These are phyloP conservation scores for Hypoxylon intermedium DNA, from an alignment of 495 filamentous ascomycete genomes.

Conservation along the genomic window DNA sequence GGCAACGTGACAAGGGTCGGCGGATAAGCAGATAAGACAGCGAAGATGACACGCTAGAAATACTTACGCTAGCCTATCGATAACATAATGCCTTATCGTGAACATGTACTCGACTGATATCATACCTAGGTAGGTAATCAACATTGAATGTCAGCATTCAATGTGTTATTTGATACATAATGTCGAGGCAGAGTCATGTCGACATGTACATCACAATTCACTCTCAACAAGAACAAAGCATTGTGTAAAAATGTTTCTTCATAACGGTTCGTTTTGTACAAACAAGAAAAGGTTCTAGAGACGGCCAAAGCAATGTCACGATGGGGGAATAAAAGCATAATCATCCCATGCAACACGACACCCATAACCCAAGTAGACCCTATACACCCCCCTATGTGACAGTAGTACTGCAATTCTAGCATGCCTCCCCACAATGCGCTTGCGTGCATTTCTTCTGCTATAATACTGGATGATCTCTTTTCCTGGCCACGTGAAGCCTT, in stretches of 20 bases:
- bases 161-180: not conserved
- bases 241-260: slow-evolving; percentile 23
- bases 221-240: not conserved
- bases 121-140: too few species aligned
- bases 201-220: not conserved
- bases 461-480: slow-evolving; percentile 13
- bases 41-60: slow-evolving; percentile 36
- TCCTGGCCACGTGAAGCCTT: slow-evolving; percentile 5
- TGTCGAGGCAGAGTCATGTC: not conserved
- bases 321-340: slow-evolving; percentile 32
- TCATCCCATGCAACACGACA: slow-evolving; percentile 38
- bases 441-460: slow-evolving; percentile 30
- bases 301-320: slow-evolving; percentile 33
- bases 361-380: slow-evolving; percentile 42
- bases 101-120: too few species aligned
- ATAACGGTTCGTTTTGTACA: slow-evolving; percentile 43
- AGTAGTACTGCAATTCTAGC: slow-evolving; percentile 35
- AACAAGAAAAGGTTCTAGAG: slow-evolving; percentile 34
- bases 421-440: slow-evolving; percentile 44
- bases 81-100: too few species aligned
- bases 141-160: too few species aligned
- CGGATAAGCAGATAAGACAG: not conserved
- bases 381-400: slow-evolving; percentile 37
- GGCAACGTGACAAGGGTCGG: slow-evolving; percentile 6
- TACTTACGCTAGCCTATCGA: slow-evolving; percentile 12